A percentile compares a stretch with the other conserved stretches of the same genome.
Evolutionary conservation across 768 basidiomycete species (phyloP).

Genomic region (Chalciporus chontae): DNA sequence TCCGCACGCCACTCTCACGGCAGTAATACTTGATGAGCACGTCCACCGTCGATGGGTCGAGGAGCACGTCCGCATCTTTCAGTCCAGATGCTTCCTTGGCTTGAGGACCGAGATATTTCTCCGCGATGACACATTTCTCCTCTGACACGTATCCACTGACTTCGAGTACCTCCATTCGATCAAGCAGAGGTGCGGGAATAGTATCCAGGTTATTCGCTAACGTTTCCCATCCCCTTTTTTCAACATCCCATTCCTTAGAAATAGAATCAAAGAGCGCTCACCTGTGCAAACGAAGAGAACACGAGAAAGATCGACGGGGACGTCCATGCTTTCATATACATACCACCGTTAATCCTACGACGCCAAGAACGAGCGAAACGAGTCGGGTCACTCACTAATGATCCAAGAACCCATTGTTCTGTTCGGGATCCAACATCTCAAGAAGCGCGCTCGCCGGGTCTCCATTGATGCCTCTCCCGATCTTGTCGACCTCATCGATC

Average conservation of each 20-base stretch:
- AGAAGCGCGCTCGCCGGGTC: constrained; percentile 88
- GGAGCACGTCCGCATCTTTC: constrained; percentile 74
- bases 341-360: constrained; percentile 3
- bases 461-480: constrained; percentile 86
- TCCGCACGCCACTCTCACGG: constrained; percentile 94
- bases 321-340: constrained; percentile 86
- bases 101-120: constrained; percentile 86
- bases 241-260: constrained; percentile 2
- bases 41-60: constrained; percentile 78
- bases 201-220: constrained; percentile 89
- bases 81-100: constrained; percentile 90
- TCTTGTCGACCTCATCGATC: constrained; percentile 96
- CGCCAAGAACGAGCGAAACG: background rate
- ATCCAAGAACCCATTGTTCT: constrained; percentile 91
- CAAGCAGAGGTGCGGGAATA: constrained; percentile 89
- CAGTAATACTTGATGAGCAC: constrained; percentile 95
- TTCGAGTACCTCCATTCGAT: constrained; percentile 96
- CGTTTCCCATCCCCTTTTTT: constrained; percentile 1
- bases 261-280: constrained; percentile 19
- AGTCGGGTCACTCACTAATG: constrained; percentile 70
- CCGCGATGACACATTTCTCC: constrained; percentile 87
- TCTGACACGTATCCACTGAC: constrained; percentile 93
- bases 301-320: constrained; percentile 92
- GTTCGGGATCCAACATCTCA: constrained; percentile 94
- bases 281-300: constrained; percentile 97